phyloP scores from a whole-genome alignment of 495 filamentous ascomycete genomes.

The Penicillium angulare region DNA sequence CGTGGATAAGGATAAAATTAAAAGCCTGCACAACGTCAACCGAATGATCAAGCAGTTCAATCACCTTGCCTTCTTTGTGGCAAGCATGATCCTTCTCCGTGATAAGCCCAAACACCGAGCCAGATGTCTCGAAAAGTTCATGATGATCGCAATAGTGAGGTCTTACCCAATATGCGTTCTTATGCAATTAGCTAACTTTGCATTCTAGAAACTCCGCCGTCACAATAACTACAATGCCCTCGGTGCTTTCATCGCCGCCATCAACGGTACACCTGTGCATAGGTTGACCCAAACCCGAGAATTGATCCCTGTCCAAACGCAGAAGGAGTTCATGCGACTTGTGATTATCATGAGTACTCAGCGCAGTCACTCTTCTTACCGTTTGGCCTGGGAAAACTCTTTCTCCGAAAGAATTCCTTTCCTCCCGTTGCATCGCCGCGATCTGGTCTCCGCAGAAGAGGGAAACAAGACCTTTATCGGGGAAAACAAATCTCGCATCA shows the following conservation, averaged over 20 bases:
- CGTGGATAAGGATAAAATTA: slow-evolving; percentile 70
- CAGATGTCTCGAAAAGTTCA: slow-evolving; percentile 88
- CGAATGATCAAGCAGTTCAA: slow-evolving; percentile 97
- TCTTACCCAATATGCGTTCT: not conserved
- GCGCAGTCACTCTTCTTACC: slow-evolving; percentile 89
- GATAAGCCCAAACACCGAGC: slow-evolving; percentile 96
- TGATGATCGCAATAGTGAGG: slow-evolving; percentile 68
- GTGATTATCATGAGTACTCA: slow-evolving; percentile 90
- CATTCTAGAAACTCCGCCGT: slow-evolving; percentile 67
- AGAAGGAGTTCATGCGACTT: slow-evolving; percentile 82
- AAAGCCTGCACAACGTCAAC: slow-evolving; percentile 80
- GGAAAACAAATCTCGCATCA: slow-evolving; percentile 72
- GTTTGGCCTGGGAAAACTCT: slow-evolving; percentile 94
- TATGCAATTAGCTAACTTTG: not conserved
- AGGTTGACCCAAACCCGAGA: slow-evolving; percentile 80
- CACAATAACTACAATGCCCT: slow-evolving; percentile 97
- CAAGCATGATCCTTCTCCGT: slow-evolving; percentile 86
- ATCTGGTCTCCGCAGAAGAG: slow-evolving; percentile 88
- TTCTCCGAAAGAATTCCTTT: slow-evolving; percentile 88
- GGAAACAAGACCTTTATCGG: slow-evolving; percentile 87
- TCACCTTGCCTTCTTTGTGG: slow-evolving; percentile 86
- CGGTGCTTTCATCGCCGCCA: slow-evolving; percentile 88
- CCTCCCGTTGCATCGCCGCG: slow-evolving; percentile 83
- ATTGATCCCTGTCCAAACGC: slow-evolving; percentile 64
- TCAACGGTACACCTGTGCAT: slow-evolving; percentile 83